A percentile compares a stretch with the other conserved stretches of the same genome.
phyloP scores from a whole-genome alignment of 805 yeast species.

The Kuraishia cidri region DNA sequence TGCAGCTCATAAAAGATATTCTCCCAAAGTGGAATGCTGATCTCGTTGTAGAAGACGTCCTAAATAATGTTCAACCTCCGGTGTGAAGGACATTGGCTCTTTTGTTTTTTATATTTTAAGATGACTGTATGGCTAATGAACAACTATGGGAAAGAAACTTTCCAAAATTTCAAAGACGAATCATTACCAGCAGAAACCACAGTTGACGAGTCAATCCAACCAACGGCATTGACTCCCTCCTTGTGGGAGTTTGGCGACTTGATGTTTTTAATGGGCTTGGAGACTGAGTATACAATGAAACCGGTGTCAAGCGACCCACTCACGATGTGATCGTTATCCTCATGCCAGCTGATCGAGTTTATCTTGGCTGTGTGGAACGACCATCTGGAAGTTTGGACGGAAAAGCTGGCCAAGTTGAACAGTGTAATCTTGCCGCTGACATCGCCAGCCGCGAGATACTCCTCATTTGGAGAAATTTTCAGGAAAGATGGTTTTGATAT shows the following conservation, averaged over 20 bases:
- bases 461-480: constrained; percentile 62
- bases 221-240: constrained; percentile 72
- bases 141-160: constrained; percentile 16
- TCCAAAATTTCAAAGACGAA: constrained; percentile 74
- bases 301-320: constrained; percentile 83
- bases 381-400: constrained; percentile 82
- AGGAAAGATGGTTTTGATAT: constrained; percentile 58
- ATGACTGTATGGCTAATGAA: not conserved
- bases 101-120: not conserved
- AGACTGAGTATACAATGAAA: constrained; percentile 71
- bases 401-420: constrained; percentile 43
- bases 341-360: constrained; percentile 70
- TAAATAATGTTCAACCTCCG: constrained; percentile 44
- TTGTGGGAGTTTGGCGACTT: constrained; percentile 78
- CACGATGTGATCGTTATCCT: constrained; percentile 61
- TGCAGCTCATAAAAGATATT: constrained; percentile 27
- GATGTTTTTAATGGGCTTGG: constrained; percentile 67
- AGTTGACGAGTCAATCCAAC: constrained; percentile 47
- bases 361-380: constrained; percentile 87
- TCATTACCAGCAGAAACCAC: constrained; percentile 75
- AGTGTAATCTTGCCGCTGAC: constrained; percentile 78
- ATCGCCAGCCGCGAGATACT: constrained; percentile 78
- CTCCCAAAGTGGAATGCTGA: constrained; percentile 35
- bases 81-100: constrained; percentile 14
- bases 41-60: constrained; percentile 40